Conservation (phyloP, 495 filamentous ascomycete genomes). For the Elasticomyces elasticus region DNA sequence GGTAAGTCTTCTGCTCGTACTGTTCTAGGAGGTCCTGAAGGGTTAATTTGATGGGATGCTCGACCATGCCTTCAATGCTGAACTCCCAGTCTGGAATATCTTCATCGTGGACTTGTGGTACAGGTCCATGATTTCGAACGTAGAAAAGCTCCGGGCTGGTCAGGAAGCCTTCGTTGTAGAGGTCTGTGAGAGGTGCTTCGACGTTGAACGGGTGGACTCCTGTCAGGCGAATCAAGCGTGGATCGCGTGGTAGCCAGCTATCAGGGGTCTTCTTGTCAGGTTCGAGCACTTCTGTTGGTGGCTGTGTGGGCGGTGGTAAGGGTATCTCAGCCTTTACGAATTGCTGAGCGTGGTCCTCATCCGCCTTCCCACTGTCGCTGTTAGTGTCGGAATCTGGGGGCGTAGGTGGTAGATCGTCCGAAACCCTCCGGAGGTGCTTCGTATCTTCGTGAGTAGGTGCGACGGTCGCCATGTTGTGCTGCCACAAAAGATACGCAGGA, state of each 20-base stretch:
- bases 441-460: constrained; percentile 14
- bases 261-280: constrained; percentile 79
- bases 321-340: constrained; percentile 39
- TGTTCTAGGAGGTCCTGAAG: constrained; percentile 64
- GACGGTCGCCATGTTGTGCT: neutral
- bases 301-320: constrained; percentile 59
- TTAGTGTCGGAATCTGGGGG: constrained; percentile 25
- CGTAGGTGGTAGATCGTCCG: constrained; percentile 23
- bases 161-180: constrained; percentile 80
- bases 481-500: no score
- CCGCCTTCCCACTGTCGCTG: constrained; percentile 3
- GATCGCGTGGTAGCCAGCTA: constrained; percentile 74
- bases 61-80: constrained; percentile 73
- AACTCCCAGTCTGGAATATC: constrained; percentile 76
- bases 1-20: constrained; percentile 77
- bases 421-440: constrained; percentile 16
- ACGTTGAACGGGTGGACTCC: constrained; percentile 93
- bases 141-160: constrained; percentile 91
- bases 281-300: constrained; percentile 54
- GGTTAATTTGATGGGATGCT: constrained; percentile 62
- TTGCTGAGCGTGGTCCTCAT: neutral
- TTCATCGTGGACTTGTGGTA: constrained; percentile 64
- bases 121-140: constrained; percentile 88
- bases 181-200: constrained; percentile 69
- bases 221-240: constrained; percentile 77